Conservation (phyloP, 1,284 basidiomycete genomes). For the Erythrobasidium hasegawianum region DNA sequence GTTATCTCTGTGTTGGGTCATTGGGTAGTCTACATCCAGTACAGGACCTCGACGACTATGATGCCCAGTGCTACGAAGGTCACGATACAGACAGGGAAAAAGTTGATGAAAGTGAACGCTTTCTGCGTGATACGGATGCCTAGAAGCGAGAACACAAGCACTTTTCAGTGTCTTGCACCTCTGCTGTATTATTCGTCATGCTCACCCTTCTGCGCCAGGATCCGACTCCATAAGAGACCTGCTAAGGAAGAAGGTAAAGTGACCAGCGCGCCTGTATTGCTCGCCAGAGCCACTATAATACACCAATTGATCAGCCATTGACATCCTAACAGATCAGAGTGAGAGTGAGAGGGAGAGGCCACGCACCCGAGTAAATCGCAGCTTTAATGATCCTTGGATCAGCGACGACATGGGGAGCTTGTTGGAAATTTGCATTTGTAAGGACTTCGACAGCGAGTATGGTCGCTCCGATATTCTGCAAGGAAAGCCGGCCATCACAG, state of each 20-base stretch:
- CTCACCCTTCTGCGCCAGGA: constrained; percentile 69
- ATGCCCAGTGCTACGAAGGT: constrained; percentile 21
- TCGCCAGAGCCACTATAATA: constrained; percentile 70
- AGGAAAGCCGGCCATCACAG: background rate
- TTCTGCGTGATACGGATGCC: constrained; percentile 30
- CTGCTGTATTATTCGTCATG: too few relatives aligned
- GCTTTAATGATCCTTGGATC: constrained; percentile 47
- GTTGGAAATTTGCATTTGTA: constrained; percentile 45
- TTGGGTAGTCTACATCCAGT: constrained; percentile 23
- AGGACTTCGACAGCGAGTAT: constrained; percentile 73
- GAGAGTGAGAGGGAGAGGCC: too few relatives aligned
- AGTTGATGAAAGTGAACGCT: constrained; percentile 23
- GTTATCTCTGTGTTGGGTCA: too few relatives aligned
- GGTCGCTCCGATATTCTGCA: constrained; percentile 76
- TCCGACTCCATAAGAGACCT: constrained; percentile 79
- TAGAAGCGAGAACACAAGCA: background rate
- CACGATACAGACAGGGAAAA: constrained; percentile 11
- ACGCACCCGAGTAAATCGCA: constrained; percentile 48
- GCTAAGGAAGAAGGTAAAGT: constrained; percentile 87
- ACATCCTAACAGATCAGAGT: too few relatives aligned
- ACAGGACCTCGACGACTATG: constrained; percentile 27
- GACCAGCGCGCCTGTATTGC: constrained; percentile 88
- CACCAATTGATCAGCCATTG: too few relatives aligned
- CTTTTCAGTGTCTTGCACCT: constrained; percentile 36
- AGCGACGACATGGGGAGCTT: constrained; percentile 44